These are phyloP conservation scores for Liriodendron chinense DNA, from an alignment of 164 flowering plant genomes.

Conservation along the genomic window DNA sequence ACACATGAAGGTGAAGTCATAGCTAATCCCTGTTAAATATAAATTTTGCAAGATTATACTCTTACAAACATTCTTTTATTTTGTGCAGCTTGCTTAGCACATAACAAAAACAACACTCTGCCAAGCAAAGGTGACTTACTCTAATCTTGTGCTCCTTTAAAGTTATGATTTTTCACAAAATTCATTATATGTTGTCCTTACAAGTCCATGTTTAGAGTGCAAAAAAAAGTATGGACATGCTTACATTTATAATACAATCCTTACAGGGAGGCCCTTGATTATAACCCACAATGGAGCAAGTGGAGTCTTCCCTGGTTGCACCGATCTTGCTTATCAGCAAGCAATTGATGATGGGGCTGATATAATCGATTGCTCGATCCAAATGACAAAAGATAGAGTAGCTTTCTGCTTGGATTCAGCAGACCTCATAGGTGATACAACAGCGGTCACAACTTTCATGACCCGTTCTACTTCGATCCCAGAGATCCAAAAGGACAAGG, in stretches of 20 bases:
- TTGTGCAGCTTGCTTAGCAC: conserved; percentile 71
- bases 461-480: conserved; percentile 41
- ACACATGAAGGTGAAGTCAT: background rate
- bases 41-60: background rate
- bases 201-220: background rate
- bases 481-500: conserved; percentile 57
- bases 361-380: conserved; percentile 88
- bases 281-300: conserved; percentile 92
- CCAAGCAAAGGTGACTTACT: conserved; percentile 39
- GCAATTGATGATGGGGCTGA: conserved; percentile 87
- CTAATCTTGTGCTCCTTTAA: background rate
- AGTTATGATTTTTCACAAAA: background rate
- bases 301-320: conserved; percentile 71
- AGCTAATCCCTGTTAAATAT: no score
- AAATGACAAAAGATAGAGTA: conserved; percentile 83
- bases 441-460: conserved; percentile 60
- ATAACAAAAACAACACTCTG: conserved; percentile 32
- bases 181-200: background rate
- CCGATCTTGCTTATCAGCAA: conserved; percentile 84
- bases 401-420: conserved; percentile 63
- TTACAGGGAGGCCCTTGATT: conserved; percentile 51
- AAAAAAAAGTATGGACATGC: background rate
- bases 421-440: conserved; percentile 62
- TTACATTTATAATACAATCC: background rate
- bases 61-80: background rate